These are phyloP conservation scores for Cryoendolithus antarcticus DNA, from an alignment of 2,329 filamentous ascomycete genomes.

Conservation along the genomic window DNA sequence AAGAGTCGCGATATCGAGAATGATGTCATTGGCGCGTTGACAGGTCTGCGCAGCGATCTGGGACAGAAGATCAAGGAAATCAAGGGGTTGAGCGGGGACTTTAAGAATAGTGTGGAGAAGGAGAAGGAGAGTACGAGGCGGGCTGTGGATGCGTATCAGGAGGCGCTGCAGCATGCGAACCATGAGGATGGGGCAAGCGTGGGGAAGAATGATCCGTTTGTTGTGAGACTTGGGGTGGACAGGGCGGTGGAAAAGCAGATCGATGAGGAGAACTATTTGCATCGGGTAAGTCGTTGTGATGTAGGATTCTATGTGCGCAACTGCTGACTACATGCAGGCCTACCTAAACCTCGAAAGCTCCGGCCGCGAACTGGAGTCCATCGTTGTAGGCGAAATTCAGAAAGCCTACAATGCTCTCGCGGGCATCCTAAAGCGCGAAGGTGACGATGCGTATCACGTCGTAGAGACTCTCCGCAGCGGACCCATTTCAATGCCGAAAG, in stretches of 20 bases:
- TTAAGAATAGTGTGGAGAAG: slow-evolving; percentile 92
- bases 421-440: slow-evolving; percentile 80
- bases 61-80: slow-evolving; percentile 98
- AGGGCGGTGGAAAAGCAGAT: slow-evolving; percentile 84
- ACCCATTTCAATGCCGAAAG: slow-evolving; percentile 85
- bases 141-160: slow-evolving; percentile 68
- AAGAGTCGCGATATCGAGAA: slow-evolving; percentile 85
- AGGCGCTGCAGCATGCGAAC: slow-evolving; percentile 67
- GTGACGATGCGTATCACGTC: slow-evolving; percentile 64
- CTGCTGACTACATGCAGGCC: slow-evolving; percentile 43
- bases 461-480: slow-evolving; percentile 73
- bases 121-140: slow-evolving; percentile 78
- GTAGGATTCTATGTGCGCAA: slow-evolving; percentile 18
- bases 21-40: slow-evolving; percentile 80
- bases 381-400: slow-evolving; percentile 93
- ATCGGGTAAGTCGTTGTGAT: slow-evolving; percentile 47
- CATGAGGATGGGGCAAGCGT: slow-evolving; percentile 57
- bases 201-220: slow-evolving; percentile 84
- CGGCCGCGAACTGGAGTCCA: slow-evolving; percentile 86
- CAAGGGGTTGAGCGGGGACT: slow-evolving; percentile 82
- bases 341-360: slow-evolving; percentile 91
- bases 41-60: slow-evolving; percentile 73
- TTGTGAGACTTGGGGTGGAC: slow-evolving; percentile 75
- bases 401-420: slow-evolving; percentile 94
- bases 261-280: slow-evolving; percentile 93